Percentiles rank a stretch among this genome's conserved stretches.
These are phyloP conservation scores for Canariomyces notabilis DNA, from an alignment of 2,329 filamentous ascomycete genomes.

Conservation along the genomic window DNA sequence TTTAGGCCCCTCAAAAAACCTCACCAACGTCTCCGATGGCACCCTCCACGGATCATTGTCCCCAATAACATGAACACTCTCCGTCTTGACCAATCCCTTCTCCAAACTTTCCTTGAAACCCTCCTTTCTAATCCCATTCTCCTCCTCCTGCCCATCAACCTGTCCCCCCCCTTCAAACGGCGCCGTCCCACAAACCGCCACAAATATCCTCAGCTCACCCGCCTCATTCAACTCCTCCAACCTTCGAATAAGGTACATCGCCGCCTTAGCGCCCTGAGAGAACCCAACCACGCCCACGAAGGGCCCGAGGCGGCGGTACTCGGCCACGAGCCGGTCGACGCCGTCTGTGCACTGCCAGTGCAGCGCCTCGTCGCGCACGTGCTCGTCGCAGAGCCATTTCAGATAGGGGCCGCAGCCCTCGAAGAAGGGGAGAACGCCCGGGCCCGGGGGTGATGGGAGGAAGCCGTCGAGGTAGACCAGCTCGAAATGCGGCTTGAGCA, in stretches of 20 bases:
- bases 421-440: conserved; percentile 35
- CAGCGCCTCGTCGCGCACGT: conserved; percentile 2
- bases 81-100: conserved; percentile 3
- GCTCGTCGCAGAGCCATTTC: conserved; percentile 30
- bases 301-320: conserved; percentile 18
- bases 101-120: conserved; percentile 4
- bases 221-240: conserved; percentile 2
- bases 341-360: conserved; percentile 3
- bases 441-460: conserved; percentile 28
- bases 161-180: conserved; percentile 11
- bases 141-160: neutral
- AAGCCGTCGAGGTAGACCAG: conserved; percentile 34
- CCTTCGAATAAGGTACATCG: conserved; percentile 13
- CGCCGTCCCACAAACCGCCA: conserved; percentile 17
- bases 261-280: conserved; percentile 30
- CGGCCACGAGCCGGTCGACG: conserved; percentile 9
- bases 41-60: conserved; percentile 17
- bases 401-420: conserved; percentile 32
- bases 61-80: conserved; percentile 21
- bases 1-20: conserved; percentile 15
- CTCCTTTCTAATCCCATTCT: neutral
- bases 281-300: conserved; percentile 34
- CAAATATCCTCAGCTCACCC: conserved; percentile 9
- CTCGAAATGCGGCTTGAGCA: conserved; percentile 31
- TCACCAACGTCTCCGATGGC: conserved; percentile 19